Evolutionary conservation across 2,329 filamentous ascomycete genomes (phyloP).

Genomic region (Ophiostoma novo-ulmi): DNA sequence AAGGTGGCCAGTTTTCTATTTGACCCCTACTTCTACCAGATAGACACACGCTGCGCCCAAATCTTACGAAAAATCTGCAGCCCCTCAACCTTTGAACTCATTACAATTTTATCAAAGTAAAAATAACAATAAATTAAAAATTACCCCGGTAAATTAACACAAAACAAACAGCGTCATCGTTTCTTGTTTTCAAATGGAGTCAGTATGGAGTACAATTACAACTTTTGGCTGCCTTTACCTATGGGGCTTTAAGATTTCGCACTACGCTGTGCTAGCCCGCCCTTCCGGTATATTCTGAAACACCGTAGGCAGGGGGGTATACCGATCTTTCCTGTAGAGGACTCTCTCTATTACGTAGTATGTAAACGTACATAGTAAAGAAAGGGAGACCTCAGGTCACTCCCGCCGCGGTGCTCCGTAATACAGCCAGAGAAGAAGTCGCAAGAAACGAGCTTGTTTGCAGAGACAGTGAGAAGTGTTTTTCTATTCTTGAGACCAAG

Average conservation of each 20-base stretch:
- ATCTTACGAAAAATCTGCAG: no score
- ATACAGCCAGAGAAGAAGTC: not conserved
- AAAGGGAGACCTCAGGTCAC: not conserved
- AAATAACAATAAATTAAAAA: no score
- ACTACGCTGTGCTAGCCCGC: constrained; percentile 15
- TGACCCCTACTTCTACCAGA: no score
- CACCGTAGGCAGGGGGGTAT: constrained; percentile 13
- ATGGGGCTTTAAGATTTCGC: not conserved
- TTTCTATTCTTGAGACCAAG: no score
- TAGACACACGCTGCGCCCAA: no score
- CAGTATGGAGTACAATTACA: not conserved
- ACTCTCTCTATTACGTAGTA: not conserved
- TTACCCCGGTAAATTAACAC: no score
- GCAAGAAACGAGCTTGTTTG: not conserved
- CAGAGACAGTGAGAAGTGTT: no score
- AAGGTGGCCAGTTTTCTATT: no score
- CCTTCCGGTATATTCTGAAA: constrained; percentile 23
- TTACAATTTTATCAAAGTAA: no score
- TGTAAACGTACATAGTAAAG: not conserved
- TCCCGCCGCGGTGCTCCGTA: not conserved
- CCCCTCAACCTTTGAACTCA: no score
- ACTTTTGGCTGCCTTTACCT: not conserved
- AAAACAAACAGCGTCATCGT: not conserved
- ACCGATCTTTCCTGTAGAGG: not conserved
- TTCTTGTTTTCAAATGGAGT: not conserved